Conservation (phyloP, 192 early-diverging fungal species). For the Coemansia sp. region DNA sequence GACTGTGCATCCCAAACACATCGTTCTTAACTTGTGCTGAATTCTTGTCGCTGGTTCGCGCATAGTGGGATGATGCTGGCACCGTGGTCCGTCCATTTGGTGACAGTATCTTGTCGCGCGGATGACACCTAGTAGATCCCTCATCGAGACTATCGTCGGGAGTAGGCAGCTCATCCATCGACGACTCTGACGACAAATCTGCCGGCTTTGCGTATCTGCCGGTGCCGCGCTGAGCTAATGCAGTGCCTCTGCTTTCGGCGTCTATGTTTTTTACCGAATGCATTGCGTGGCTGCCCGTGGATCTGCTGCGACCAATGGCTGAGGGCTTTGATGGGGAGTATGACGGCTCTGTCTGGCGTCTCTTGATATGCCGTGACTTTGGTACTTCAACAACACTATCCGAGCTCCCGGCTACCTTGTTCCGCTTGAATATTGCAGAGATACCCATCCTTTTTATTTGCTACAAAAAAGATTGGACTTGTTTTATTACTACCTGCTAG, state of each 20-base stretch:
- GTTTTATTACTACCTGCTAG: neutral
- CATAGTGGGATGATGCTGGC: neutral
- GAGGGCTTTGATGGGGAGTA: neutral
- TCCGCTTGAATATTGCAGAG: constrained; percentile 50
- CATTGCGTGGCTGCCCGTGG: neutral
- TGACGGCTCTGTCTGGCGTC: constrained; percentile 11
- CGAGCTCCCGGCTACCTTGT: constrained; percentile 17
- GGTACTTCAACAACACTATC: constrained; percentile 1
- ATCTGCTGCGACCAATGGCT: neutral
- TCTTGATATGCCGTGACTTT: constrained; percentile 25
- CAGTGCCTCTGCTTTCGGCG: neutral
- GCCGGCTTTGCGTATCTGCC: neutral
- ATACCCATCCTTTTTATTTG: constrained; percentile 33
- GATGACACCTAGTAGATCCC: neutral
- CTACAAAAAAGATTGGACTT: neutral
- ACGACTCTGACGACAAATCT: constrained; percentile 10
- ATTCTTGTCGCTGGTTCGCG: neutral
- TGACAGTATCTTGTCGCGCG: neutral
- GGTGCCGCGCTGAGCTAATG: neutral
- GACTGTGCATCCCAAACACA: constrained; percentile 23
- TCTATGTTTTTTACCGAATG: neutral
- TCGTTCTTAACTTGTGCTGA: constrained; percentile 8
- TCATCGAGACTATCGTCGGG: constrained; percentile 34
- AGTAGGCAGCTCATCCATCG: constrained; percentile 25
- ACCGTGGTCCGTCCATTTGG: neutral